Conservation (phyloP, 441 rosid genomes). For the Aquilaria agallochum region DNA sequence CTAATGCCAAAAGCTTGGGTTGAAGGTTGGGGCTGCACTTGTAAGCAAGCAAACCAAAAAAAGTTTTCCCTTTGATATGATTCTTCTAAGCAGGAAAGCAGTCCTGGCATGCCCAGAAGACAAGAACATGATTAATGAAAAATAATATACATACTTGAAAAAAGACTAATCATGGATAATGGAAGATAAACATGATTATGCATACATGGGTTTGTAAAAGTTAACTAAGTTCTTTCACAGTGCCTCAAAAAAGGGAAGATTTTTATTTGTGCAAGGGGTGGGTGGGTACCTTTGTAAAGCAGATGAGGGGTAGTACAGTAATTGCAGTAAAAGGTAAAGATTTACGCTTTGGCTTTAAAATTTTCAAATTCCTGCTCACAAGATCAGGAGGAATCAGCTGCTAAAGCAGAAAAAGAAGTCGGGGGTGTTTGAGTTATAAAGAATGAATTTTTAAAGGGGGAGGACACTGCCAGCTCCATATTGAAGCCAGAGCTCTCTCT, state of each 20-base stretch:
- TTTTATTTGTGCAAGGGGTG: conserved; percentile 7
- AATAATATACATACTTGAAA: too few species aligned
- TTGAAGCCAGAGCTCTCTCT: conserved; percentile 9
- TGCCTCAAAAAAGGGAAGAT: conserved; percentile 11
- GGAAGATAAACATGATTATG: conserved; percentile 26
- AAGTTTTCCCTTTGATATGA: conserved; percentile 10
- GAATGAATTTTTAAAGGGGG: conserved; percentile 24
- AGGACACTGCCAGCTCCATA: conserved; percentile 35
- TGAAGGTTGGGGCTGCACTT: too few species aligned
- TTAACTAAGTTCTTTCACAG: conserved; percentile 1
- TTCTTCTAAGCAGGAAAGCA: conserved; percentile 17
- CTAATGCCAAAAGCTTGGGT: too few species aligned
- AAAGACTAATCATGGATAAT: too few species aligned
- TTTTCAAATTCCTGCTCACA: conserved; percentile 32
- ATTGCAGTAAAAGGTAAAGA: conserved; percentile 43
- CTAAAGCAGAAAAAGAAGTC: conserved; percentile 42
- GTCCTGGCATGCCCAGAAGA: conserved; percentile 23
- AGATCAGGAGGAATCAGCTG: conserved; percentile 25
- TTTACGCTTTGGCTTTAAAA: conserved; percentile 27
- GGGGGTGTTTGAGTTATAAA: conserved; percentile 29
- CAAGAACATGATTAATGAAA: conserved; percentile 5
- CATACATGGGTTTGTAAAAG: not conserved
- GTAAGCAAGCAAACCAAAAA: not conserved
- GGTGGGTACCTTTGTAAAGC: conserved; percentile 6
- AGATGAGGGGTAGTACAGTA: conserved; percentile 29